These are phyloP conservation scores for Phlebopus sp. DNA, from an alignment of 1,284 basidiomycete species.

Conservation along the genomic window DNA sequence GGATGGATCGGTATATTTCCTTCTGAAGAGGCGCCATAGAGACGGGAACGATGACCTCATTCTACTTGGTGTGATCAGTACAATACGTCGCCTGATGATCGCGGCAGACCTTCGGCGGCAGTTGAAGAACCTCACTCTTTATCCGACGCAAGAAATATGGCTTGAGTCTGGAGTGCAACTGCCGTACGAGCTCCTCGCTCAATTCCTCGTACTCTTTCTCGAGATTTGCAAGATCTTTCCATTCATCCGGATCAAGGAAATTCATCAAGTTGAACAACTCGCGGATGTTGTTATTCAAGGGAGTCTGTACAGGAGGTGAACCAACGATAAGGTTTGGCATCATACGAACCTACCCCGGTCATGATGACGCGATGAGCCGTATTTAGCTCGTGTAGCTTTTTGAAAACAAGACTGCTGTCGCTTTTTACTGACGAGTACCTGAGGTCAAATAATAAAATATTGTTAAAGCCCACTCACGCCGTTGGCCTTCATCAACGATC, in stretches of 20 bases:
- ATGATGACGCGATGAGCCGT: conserved; percentile 84
- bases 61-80: conserved; percentile 41
- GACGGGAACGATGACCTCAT: conserved; percentile 89
- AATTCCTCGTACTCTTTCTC: conserved; percentile 74
- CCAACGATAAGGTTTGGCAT: too few species aligned
- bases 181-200: conserved; percentile 73
- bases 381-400: conserved; percentile 77
- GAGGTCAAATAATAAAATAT: conserved; percentile 6
- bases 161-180: conserved; percentile 75
- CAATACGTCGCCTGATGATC: conserved; percentile 1
- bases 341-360: conserved; percentile 63
- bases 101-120: conserved; percentile 80
- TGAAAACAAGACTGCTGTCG: conserved; percentile 80
- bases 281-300: conserved; percentile 94
- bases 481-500: conserved; percentile 91
- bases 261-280: conserved; percentile 96
- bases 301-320: conserved; percentile 55
- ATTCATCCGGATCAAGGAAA: conserved; percentile 79
- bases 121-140: conserved; percentile 88
- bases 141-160: conserved; percentile 93
- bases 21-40: conserved; percentile 89
- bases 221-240: conserved; percentile 70
- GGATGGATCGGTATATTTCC: conserved; percentile 82
- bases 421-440: conserved; percentile 62
- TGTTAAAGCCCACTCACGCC: conserved; percentile 55